phyloP scores from a whole-genome alignment of 352 stramenopile genomes.

The Pythium apleroticum region DNA sequence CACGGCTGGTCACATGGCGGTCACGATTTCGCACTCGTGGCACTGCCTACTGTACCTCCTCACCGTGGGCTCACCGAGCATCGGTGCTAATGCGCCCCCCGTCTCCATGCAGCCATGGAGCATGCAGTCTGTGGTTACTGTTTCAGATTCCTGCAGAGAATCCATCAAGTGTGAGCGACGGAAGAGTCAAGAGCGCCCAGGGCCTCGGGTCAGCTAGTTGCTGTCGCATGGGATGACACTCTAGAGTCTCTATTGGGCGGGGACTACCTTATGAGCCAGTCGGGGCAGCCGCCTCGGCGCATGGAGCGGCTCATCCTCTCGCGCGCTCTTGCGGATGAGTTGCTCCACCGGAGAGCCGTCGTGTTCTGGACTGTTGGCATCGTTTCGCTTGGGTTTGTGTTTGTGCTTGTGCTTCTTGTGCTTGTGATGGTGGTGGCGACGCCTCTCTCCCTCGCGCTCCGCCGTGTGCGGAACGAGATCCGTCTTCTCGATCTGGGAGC shows the following conservation, averaged over 20 bases:
- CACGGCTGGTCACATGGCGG: no score
- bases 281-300: conserved; percentile 23
- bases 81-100: no score
- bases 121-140: no score
- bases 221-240: no score
- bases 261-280: conserved; percentile 27
- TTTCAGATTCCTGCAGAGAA: no score
- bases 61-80: no score
- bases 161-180: no score
- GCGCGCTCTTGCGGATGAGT: conserved; percentile 20
- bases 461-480: not conserved
- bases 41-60: no score
- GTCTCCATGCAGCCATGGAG: no score
- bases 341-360: not conserved
- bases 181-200: no score
- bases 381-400: not conserved
- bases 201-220: no score
- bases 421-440: conserved; percentile 10
- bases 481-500: not conserved
- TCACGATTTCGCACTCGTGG: no score
- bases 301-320: conserved; percentile 17
- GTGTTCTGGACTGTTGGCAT: not conserved
- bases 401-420: conserved; percentile 24
- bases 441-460: not conserved
- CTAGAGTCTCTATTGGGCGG: conserved; percentile 8